A percentile compares a stretch with the other conserved stretches of the same genome.
Evolutionary conservation across 306 rosid genomes (phyloP).

Genomic region (Glycine soja): DNA sequence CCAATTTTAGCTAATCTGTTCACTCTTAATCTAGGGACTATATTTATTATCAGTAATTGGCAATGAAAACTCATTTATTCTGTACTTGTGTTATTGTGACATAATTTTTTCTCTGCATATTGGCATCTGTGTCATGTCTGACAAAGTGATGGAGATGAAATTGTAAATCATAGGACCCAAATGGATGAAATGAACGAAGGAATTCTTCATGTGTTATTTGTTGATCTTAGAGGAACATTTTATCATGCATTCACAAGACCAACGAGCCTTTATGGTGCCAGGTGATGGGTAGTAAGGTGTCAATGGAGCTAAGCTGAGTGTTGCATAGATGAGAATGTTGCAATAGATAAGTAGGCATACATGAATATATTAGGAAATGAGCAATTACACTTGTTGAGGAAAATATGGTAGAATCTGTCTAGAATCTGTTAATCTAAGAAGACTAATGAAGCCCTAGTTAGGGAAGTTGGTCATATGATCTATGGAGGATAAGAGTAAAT

Average conservation of each 20-base stretch:
- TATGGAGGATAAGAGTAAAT: constrained; percentile 6
- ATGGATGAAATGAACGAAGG: neutral
- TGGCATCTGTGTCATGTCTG: neutral
- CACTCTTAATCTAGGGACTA: constrained; percentile 17
- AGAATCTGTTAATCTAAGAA: neutral
- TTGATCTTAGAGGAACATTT: neutral
- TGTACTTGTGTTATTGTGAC: neutral
- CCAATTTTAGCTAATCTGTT: constrained; percentile 9
- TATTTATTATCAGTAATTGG: neutral
- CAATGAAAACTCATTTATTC: neutral
- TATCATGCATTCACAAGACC: neutral
- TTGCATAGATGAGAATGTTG: constrained; percentile 5
- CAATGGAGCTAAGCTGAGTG: neutral
- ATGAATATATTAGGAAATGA: neutral
- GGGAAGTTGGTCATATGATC: neutral
- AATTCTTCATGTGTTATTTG: neutral
- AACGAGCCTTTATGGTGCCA: neutral
- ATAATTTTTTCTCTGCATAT: neutral
- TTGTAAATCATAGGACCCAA: neutral
- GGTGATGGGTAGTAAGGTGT: neutral
- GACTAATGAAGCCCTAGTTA: neutral
- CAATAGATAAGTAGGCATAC: neutral
- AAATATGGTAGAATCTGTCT: neutral
- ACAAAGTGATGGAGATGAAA: neutral
- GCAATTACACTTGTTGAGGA: neutral